phyloP scores from a whole-genome alignment of 257 asterid species.

The Solanum tarijense region DNA sequence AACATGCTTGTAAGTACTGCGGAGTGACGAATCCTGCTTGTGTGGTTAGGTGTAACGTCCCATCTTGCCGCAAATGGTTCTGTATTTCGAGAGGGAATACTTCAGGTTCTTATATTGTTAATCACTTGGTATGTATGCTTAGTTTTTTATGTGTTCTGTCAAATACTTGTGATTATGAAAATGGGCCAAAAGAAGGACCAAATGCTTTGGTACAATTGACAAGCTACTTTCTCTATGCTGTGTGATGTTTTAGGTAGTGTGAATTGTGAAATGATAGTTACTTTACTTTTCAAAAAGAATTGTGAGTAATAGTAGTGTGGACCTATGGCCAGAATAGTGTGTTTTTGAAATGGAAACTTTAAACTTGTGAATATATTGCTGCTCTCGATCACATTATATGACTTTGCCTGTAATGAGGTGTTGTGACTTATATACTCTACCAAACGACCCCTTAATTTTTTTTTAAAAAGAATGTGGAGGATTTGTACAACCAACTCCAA shows the following conservation, averaged over 20 bases:
- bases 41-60: conserved; percentile 91
- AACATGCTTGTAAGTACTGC: conserved; percentile 91
- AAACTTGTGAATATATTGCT: neutral
- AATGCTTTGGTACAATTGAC: neutral
- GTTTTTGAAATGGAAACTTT: neutral
- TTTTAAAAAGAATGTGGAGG: neutral
- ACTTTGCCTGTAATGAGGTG: neutral
- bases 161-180: neutral
- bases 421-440: neutral
- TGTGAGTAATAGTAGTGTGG: neutral
- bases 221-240: neutral
- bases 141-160: neutral
- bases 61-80: conserved; percentile 94
- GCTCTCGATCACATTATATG: neutral
- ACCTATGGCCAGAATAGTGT: neutral
- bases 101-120: conserved; percentile 95
- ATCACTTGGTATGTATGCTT: conserved; percentile 72
- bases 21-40: conserved; percentile 95
- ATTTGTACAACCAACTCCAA: neutral
- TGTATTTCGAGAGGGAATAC: conserved; percentile 98
- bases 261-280: neutral
- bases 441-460: neutral
- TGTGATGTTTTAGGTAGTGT: neutral
- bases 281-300: neutral
- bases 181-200: neutral